phyloP scores from a whole-genome alignment of 305 asterid genomes.

The Fraxinus albicans region DNA sequence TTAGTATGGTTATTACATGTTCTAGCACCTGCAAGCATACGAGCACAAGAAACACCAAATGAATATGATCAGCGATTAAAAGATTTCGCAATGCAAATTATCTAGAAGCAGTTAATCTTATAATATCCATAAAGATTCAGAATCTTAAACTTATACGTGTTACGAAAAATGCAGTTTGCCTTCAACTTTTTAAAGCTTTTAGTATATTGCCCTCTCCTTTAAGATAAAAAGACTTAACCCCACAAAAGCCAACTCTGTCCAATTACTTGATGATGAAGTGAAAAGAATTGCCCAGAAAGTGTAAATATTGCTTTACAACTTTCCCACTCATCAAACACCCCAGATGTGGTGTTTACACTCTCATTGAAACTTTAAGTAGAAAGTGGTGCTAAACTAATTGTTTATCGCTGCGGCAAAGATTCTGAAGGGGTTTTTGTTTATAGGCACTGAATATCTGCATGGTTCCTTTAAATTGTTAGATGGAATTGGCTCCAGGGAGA shows the following conservation, averaged over 20 bases:
- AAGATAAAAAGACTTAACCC: background rate
- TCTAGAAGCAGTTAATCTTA: background rate
- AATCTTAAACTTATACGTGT: background rate
- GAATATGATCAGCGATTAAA: background rate
- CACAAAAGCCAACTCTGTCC: background rate
- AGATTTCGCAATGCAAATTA: background rate
- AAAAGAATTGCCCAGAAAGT: background rate
- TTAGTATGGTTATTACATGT: conserved; percentile 13
- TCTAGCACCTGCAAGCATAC: conserved; percentile 27
- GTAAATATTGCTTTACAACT: background rate
- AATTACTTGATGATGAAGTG: background rate
- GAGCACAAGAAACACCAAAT: conserved; percentile 7
- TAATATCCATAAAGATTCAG: background rate
- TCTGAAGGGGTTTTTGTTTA: background rate
- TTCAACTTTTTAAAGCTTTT: background rate
- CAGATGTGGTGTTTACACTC: background rate
- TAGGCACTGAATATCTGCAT: background rate
- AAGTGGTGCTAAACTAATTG: background rate
- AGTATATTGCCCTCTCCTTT: background rate
- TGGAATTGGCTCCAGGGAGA: background rate
- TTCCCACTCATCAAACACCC: conserved; percentile 5
- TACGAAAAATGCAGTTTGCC: background rate
- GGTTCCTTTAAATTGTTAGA: background rate
- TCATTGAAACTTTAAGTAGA: background rate
- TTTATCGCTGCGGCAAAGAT: background rate